phyloP scores from a whole-genome alignment of 179 eudicot species.

The Silene vulgaris region DNA sequence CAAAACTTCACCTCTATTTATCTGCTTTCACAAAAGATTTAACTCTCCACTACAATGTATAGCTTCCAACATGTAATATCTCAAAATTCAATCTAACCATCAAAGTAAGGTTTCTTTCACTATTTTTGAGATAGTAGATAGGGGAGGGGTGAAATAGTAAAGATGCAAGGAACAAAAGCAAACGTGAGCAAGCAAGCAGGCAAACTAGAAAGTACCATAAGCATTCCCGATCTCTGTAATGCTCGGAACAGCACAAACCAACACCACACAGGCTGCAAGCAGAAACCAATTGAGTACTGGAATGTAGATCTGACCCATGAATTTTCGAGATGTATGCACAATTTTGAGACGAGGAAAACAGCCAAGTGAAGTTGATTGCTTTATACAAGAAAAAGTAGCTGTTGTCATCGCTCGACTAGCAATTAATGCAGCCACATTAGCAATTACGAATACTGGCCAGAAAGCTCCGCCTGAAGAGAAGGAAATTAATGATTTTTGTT shows the following conservation, averaged over 20 bases:
- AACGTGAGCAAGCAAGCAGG: neutral
- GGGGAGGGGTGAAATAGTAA: neutral
- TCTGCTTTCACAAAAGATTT: neutral
- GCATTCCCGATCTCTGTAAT: conserved; percentile 91
- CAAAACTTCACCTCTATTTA: neutral
- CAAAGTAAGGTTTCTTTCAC: neutral
- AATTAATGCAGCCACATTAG: conserved; percentile 87
- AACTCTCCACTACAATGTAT: neutral
- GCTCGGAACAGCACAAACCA: conserved; percentile 76
- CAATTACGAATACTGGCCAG: conserved; percentile 90
- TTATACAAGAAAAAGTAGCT: conserved; percentile 94
- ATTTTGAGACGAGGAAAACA: conserved; percentile 98
- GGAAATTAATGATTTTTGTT: conserved; percentile 17
- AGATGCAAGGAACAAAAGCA: conserved; percentile 13
- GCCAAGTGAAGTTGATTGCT: conserved; percentile 92
- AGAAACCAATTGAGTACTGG: conserved; percentile 98
- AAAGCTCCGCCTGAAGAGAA: conserved; percentile 64
- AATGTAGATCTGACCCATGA: conserved; percentile 96
- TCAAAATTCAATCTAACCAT: neutral
- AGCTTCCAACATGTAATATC: neutral
- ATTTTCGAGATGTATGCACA: conserved; percentile 90
- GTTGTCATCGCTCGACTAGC: conserved; percentile 97
- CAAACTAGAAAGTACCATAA: conserved; percentile 55
- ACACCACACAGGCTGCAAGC: conserved; percentile 59
- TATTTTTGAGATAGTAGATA: neutral